Conservation (phyloP, 2,329 filamentous ascomycete species). For the Pyrenophora graminea region DNA sequence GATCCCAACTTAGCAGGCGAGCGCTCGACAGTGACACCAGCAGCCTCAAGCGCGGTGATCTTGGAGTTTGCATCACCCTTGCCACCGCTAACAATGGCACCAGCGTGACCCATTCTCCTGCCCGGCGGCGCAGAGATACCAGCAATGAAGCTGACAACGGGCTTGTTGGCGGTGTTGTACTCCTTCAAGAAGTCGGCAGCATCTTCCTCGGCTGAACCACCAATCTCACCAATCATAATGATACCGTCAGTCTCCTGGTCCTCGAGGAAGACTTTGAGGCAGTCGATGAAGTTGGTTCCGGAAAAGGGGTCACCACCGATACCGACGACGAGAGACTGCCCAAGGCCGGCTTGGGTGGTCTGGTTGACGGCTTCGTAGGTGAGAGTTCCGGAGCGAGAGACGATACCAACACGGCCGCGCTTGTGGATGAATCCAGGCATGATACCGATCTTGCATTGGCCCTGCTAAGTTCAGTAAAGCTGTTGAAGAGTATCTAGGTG, state of each 20-base stretch:
- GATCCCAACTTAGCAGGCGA: conserved; percentile 81
- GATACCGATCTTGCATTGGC: conserved; percentile 99
- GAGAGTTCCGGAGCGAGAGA: conserved; percentile 95
- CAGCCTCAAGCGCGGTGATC: conserved; percentile 90
- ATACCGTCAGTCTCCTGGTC: conserved; percentile 97
- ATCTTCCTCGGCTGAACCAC: conserved; percentile 95
- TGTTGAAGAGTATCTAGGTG: not conserved
- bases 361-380: conserved; percentile 99
- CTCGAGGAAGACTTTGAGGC: conserved; percentile 93
- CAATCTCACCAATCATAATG: conserved; percentile 99
- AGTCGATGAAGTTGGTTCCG: conserved; percentile 99
- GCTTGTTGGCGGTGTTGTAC: conserved; percentile 92
- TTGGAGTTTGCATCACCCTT: conserved; percentile 99
- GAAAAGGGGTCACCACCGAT: conserved; percentile 99
- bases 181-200: conserved; percentile 93
- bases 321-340: conserved; percentile 96
- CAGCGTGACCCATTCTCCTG: conserved; percentile 97
- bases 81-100: conserved; percentile 95
- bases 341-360: conserved; percentile 94
- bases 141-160: conserved; percentile 96
- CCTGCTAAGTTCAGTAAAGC: conserved; percentile 51
- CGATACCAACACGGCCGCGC: conserved; percentile 96
- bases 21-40: conserved; percentile 94
- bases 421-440: conserved; percentile 99
- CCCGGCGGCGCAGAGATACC: conserved; percentile 97